phyloP scores from a whole-genome alignment of 805 yeast genomes.

The Metschnikowia peoriensis region DNA sequence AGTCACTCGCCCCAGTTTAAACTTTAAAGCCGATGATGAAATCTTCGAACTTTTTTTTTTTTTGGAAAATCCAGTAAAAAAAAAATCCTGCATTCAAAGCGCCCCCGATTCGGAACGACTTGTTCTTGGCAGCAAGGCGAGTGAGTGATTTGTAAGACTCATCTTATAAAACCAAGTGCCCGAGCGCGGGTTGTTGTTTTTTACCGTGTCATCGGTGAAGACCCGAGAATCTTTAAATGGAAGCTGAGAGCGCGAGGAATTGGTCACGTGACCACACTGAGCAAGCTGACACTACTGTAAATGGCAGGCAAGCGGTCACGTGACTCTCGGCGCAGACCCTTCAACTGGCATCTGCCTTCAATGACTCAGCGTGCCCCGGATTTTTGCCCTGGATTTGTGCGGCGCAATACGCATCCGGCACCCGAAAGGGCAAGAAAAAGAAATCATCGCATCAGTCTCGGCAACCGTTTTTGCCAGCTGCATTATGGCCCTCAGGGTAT shows the following conservation, averaged over 20 bases:
- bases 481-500: conserved; percentile 2
- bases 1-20: no score
- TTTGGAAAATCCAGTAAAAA: no score
- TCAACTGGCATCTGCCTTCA: conserved; percentile 4
- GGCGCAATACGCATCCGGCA: conserved; percentile 6
- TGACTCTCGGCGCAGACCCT: not conserved
- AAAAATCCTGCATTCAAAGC: no score
- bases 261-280: conserved; percentile 1
- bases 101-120: not conserved
- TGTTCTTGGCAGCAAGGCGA: not conserved
- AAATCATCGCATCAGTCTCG: conserved; percentile 1
- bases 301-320: not conserved
- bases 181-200: not conserved
- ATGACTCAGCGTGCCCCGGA: conserved; percentile 10
- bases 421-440: conserved; percentile 3
- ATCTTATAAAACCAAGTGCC: not conserved
- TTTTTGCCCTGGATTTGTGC: conserved; percentile 4
- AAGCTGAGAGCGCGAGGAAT: not conserved
- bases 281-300: not conserved
- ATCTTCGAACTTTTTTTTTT: no score
- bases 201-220: not conserved
- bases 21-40: no score
- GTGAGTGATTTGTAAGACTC: not conserved
- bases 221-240: not conserved
- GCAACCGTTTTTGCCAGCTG: conserved; percentile 3